phyloP scores from a whole-genome alignment of 495 filamentous ascomycete genomes.

The Lepidopterella palustris region DNA sequence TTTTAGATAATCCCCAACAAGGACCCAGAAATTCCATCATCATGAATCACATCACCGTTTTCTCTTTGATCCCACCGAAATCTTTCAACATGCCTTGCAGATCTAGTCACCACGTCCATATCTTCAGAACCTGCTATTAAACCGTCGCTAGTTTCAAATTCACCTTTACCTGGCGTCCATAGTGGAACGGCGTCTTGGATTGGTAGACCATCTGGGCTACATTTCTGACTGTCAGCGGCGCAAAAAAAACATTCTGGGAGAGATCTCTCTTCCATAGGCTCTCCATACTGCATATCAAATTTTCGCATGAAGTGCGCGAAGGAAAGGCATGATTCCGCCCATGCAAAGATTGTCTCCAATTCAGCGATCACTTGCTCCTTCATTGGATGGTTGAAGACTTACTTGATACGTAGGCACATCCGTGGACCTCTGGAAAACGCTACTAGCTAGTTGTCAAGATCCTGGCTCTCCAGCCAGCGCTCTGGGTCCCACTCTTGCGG shows the following conservation, averaged over 20 bases:
- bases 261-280: not conserved
- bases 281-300: not conserved
- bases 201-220: not conserved
- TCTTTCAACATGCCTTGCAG: too few species aligned
- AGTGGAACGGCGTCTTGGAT: not conserved
- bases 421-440: constrained; percentile 43
- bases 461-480: constrained; percentile 1
- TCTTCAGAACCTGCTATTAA: too few species aligned
- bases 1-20: too few species aligned
- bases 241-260: not conserved
- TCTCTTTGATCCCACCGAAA: too few species aligned
- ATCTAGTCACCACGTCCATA: too few species aligned
- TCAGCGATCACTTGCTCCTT: not conserved
- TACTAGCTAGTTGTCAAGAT: constrained; percentile 35
- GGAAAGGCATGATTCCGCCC: not conserved
- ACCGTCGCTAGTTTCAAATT: not conserved
- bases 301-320: not conserved
- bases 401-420: constrained; percentile 37
- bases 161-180: not conserved
- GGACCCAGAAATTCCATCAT: too few species aligned
- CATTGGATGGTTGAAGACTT: not conserved
- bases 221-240: not conserved
- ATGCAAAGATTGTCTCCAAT: not conserved
- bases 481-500: constrained; percentile 10
- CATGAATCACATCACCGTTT: too few species aligned